Conservation (phyloP, 495 filamentous ascomycete species). For the Neurospora sp. region DNA sequence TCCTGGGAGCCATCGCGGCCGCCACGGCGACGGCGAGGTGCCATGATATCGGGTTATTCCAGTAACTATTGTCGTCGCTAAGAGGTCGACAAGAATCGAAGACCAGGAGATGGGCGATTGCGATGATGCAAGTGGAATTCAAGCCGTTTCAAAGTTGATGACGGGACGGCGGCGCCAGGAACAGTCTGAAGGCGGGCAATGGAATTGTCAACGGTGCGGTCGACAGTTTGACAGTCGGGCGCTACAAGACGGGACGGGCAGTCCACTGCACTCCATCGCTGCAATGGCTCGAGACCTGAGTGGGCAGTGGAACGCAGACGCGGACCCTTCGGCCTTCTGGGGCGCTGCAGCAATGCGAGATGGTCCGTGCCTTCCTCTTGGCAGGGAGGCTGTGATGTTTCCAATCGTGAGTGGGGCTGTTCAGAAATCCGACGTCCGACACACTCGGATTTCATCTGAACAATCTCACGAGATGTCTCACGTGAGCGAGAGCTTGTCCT, state of each 20-base stretch:
- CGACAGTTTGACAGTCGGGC: not conserved
- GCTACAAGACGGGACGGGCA: not conserved
- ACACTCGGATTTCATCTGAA: not conserved
- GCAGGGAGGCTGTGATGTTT: slow-evolving; percentile 18
- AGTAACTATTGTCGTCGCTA: not conserved
- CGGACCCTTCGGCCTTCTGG: slow-evolving; percentile 20
- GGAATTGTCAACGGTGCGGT: not conserved
- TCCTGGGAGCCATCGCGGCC: slow-evolving; percentile 15
- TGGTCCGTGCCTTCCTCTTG: slow-evolving; percentile 22
- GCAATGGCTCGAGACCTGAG: not conserved
- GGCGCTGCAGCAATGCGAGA: not conserved
- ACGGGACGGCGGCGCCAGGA: not conserved
- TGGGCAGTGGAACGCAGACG: slow-evolving; percentile 8
- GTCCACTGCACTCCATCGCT: not conserved
- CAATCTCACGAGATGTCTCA: not conserved
- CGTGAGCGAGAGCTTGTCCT: not conserved
- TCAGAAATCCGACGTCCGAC: not conserved
- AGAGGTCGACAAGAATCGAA: not conserved
- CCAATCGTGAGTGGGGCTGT: not conserved
- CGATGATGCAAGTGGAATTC: not conserved
- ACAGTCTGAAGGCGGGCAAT: not conserved
- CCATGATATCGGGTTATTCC: slow-evolving; percentile 15
- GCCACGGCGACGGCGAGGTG: slow-evolving; percentile 25
- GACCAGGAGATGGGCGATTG: not conserved
- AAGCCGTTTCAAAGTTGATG: not conserved